Evolutionary conservation across 768 basidiomycete genomes (phyloP), one percentile per base, ranked within the genome.

Genomic region (Psilocybe cubensis): DNA sequence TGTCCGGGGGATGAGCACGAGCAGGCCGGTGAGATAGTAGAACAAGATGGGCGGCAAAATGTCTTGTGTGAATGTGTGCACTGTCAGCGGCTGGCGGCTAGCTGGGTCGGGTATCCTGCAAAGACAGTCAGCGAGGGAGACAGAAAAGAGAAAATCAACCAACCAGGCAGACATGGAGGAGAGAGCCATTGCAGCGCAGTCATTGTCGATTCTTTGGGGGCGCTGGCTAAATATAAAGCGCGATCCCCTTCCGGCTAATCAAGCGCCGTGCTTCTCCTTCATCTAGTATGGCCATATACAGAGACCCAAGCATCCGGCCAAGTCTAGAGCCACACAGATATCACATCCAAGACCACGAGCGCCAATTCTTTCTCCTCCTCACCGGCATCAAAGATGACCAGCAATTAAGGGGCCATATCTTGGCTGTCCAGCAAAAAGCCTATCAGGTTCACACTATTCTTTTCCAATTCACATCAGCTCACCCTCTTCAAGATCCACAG

Each of bases 21-120:
- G 75, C 29, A 83, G 66, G 11, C 85, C 85, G 52, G 81, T 80
- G 10, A 63, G 68, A 72, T 82, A 84, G 68, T 81, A 84, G 56
- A 72, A 72, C 21, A 80, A 53, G 1, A 82, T 20, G 14, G 77
- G 67, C 1, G 81, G 82, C 14, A 79, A 23, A 28, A 84, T 57
- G 47, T 75, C 68, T 9, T 72, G 72, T 27, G 65, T 62, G 61
- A 75, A 76, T 24, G 72, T 69, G 45, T 68, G 31, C 28, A 60
- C 24, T 3, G 71, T 73, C 20, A 82, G 49, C 5, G 81, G 72
- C 27, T 67, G 66, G 46, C 79, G 57, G 2, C 28, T 40, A 28
- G 57, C 47, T 4, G 45, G 57, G 27, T 58, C 57, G 5, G 57
- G 57, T 6, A 57, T 52, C 49, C 56, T 57, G 41, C 9, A 33